Evolutionary conservation across 257 asterid species (phyloP).

Genomic region (Solanum tarijense): DNA sequence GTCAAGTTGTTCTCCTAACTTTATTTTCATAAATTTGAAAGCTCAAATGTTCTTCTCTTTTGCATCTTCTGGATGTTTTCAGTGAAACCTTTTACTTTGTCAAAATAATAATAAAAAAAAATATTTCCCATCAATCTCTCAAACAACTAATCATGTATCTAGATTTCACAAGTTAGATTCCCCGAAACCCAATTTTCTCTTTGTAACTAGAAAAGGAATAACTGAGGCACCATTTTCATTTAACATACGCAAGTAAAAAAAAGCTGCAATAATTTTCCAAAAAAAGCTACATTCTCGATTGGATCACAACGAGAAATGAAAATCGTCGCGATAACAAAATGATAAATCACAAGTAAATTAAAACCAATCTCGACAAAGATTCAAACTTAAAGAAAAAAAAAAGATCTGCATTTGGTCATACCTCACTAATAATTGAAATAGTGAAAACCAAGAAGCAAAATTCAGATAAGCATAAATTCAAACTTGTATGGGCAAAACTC

Average conservation of each 20-base stretch:
- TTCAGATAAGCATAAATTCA: background rate
- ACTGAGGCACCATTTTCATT: background rate
- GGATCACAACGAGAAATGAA: background rate
- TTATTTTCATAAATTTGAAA: background rate
- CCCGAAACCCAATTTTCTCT: background rate
- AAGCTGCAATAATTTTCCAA: background rate
- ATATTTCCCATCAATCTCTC: background rate
- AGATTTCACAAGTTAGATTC: background rate
- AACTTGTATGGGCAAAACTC: background rate
- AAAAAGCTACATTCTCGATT: background rate
- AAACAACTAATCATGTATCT: background rate
- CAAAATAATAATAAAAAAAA: no score
- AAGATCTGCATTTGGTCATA: background rate
- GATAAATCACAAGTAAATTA: background rate
- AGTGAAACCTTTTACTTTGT: background rate
- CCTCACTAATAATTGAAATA: background rate
- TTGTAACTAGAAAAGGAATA: background rate
- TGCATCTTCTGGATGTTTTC: background rate
- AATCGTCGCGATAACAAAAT: background rate
- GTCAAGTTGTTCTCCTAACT: background rate
- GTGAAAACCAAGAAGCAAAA: background rate
- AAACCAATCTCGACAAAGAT: background rate
- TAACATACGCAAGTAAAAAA: no score
- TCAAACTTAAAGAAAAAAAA: background rate
- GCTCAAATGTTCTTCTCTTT: background rate